A percentile compares a stretch with the other conserved stretches of the same genome.
These are phyloP conservation scores for Fusarium zealandicum DNA, from an alignment of 2,329 filamentous ascomycete species.

Conservation along the genomic window DNA sequence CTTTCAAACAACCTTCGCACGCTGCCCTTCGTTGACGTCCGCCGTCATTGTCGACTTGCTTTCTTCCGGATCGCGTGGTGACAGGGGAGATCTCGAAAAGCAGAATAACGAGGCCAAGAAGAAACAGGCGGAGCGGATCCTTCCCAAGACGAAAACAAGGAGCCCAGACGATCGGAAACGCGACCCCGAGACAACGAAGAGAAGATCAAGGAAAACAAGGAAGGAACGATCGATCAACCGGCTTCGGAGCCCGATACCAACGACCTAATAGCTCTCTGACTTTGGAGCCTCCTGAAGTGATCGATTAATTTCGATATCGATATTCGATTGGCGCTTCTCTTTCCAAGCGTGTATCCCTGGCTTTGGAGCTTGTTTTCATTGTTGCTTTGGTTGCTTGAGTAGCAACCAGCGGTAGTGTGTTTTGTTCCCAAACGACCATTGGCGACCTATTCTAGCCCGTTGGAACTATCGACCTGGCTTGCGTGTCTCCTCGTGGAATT, in stretches of 20 bases:
- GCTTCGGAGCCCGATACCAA: constrained; percentile 19
- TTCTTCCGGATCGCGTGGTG: constrained; percentile 17
- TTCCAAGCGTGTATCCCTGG: background rate
- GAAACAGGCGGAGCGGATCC: constrained; percentile 17
- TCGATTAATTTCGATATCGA: constrained; percentile 14
- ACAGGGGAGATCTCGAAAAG: constrained; percentile 8
- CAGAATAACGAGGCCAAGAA: constrained; percentile 8
- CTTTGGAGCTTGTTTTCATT: background rate
- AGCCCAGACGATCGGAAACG: constrained; percentile 9
- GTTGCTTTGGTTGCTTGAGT: constrained; percentile 10
- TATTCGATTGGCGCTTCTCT: constrained; percentile 18
- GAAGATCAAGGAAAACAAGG: constrained; percentile 15
- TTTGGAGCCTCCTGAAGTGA: constrained; percentile 8
- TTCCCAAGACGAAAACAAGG: constrained; percentile 18
- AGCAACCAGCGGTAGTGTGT: constrained; percentile 2
- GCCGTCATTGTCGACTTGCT: background rate
- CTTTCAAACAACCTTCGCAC: constrained; percentile 10
- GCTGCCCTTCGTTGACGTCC: background rate
- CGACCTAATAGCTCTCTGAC: constrained; percentile 23
- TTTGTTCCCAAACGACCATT: no score
- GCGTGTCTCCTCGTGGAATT: constrained; percentile 24
- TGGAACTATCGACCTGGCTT: constrained; percentile 25
- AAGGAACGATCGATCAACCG: constrained; percentile 13
- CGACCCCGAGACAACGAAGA: constrained; percentile 10
- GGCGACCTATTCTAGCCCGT: no score